Base-by-base conservation (phyloP, 495 filamentous ascomycete species). In the Margaritispora aquatica region DNA sequence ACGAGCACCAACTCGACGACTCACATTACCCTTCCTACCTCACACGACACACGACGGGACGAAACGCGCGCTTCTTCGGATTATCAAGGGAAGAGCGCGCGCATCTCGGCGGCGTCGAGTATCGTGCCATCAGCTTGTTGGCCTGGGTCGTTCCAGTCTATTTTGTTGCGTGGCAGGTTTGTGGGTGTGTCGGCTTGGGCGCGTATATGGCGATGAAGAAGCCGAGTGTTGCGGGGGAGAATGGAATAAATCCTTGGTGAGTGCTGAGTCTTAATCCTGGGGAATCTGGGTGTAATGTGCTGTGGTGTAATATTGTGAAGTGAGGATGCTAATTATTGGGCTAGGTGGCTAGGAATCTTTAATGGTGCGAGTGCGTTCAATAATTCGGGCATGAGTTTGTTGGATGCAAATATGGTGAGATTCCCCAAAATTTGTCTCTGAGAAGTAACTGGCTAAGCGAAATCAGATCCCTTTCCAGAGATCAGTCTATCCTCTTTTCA, bases 331-430 rank as follows among this genome's bases (percentile, higher is more conserved):
- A 41, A 57, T 34, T 41, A 13, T 2, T 41, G 3, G 52, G 47
- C 7, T n/a, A 83, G 79, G 78, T 90, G 86, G 87, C 74, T 81
- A 41, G 86, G 86, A 17, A 77, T 83, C 26, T 90, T 89, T 72
- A 84, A 87, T 63, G 79, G 80, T 38, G 75, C 83, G 17, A 90
- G 86, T 51, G 91, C 89, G 2, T 96, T 96, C 70, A 92, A 88
- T 63, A 96, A 95, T 67, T 87, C 81, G 21, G 91, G 91, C 21
- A 92, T 96, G 90, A 84, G 83, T 20, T 80, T 96, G 29, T 70
- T 96, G 44, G 90, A 95, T 70, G 75, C 80, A 20, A 95, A 95
- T 62, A 90, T 95, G 85, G 79, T 73, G 59, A 49, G 27, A 20
- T 22, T 13, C 29, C 29, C 29, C 13, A 51, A 22, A 36, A 21